Conservation (phyloP, 768 basidiomycete genomes). For the Lentinula edodes region DNA sequence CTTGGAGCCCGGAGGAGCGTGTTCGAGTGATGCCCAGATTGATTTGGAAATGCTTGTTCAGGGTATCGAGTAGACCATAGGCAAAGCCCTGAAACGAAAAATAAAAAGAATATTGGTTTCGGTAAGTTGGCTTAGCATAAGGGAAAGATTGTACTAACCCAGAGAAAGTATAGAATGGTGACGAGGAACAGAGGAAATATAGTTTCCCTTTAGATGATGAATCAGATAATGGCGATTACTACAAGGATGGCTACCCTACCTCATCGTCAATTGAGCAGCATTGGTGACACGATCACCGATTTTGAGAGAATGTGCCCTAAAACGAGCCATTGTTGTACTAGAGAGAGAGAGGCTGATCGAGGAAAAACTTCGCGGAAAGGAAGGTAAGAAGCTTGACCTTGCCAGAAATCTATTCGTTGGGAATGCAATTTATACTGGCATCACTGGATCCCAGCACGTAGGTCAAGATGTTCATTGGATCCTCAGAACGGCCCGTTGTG, state of each 20-base stretch:
- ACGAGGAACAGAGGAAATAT: constrained; percentile 27
- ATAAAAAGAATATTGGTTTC: not conserved
- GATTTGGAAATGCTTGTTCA: constrained; percentile 30
- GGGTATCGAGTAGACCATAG: constrained; percentile 26
- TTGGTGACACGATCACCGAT: constrained; percentile 26
- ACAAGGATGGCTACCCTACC: not conserved
- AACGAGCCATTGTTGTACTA: constrained; percentile 8
- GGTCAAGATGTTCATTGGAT: not conserved
- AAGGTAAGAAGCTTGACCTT: not conserved
- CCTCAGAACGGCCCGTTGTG: not conserved
- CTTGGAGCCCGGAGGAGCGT: constrained; percentile 28
- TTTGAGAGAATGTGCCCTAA: constrained; percentile 23
- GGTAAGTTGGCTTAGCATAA: not conserved
- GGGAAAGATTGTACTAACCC: constrained; percentile 15
- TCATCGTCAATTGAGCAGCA: constrained; percentile 23
- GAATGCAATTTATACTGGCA: not conserved
- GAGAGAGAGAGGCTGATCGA: not conserved
- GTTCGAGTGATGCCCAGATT: constrained; percentile 27
- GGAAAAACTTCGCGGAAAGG: not conserved
- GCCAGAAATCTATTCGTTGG: not conserved
- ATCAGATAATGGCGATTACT: not conserved
- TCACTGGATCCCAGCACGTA: not conserved
- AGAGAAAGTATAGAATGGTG: constrained; percentile 30
- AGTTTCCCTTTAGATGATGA: constrained; percentile 15
- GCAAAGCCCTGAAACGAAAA: constrained; percentile 22